Evolutionary conservation across 2,329 filamentous ascomycete genomes (phyloP).

Genomic region (Hymenotorrendiella dingleyae): DNA sequence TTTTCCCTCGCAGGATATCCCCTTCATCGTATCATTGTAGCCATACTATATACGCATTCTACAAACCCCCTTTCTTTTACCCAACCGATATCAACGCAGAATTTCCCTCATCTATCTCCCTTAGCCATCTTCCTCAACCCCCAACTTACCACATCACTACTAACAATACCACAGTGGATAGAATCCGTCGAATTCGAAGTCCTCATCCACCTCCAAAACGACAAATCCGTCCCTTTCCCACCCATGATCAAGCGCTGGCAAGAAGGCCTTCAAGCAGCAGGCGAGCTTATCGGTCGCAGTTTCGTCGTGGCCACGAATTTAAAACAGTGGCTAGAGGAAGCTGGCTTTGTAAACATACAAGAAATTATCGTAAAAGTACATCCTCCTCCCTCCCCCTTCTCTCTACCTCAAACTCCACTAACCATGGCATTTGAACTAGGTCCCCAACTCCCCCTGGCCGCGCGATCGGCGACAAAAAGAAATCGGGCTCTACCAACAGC

Average conservation of each 20-base stretch:
- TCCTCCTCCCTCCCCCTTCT: not conserved
- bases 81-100: too few relatives aligned
- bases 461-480: slow-evolving; percentile 33
- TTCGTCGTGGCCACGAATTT: slow-evolving; percentile 16
- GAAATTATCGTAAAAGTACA: slow-evolving; percentile 13
- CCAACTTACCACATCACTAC: too few relatives aligned
- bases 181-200: slow-evolving; percentile 25
- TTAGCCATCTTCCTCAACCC: too few relatives aligned
- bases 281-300: slow-evolving; percentile 32
- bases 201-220: slow-evolving; percentile 14
- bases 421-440: slow-evolving; percentile 1
- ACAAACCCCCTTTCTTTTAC: too few relatives aligned
- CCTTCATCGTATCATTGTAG: too few relatives aligned
- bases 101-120: too few relatives aligned
- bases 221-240: slow-evolving; percentile 1
- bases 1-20: too few relatives aligned
- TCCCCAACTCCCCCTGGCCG: slow-evolving; percentile 32
- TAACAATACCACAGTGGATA: too few relatives aligned
- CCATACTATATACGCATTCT: too few relatives aligned
- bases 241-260: slow-evolving; percentile 17
- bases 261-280: slow-evolving; percentile 13
- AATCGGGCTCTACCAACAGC: slow-evolving; percentile 30
- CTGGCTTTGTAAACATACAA: slow-evolving; percentile 32
- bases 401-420: not conserved
- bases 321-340: slow-evolving; percentile 27